Evolutionary conservation across 169 alveolate genomes (phyloP), one percentile per base, ranked within the genome.

Genomic region (Cardiosporidium cionae): DNA sequence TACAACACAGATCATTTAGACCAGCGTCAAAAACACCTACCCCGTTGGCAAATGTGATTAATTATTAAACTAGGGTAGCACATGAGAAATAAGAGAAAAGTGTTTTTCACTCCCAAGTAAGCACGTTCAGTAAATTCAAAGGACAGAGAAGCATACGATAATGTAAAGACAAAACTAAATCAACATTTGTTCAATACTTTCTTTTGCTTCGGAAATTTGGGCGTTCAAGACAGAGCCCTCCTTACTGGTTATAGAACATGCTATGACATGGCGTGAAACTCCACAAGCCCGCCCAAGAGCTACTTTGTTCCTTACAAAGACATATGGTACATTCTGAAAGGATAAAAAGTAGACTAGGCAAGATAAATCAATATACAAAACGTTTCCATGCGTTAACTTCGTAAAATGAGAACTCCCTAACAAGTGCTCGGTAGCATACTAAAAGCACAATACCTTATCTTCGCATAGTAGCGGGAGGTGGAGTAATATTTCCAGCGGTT

Each of bases 221-320:
- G 95, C 85, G 83, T 95, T 93, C 72, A 97, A 86, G 71, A 95
- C 95, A 29, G 98, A 94, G 1, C 98, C 98, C 70, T 94, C 98
- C 70, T 93, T 93, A 69, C 93, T 87, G 65, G 92, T 92, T 75
- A 97, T 93, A 44, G 96, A 91, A 58, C 99, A 96, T 22, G 99
- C 97, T 37, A 97, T 95, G 68, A 97, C 98, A 31, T 98, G 98
- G 80, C 99, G 90, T 6, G 96, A 91, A 4, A 96, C 98, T 0
- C 99, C 99, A 66, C 99, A 96, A 22, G 99, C 99, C 71, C 99
- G 92, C 4, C 99, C 99, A 73, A 97, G 84, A 63, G 97, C 98
- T 68, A 94, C 92, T 86, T 96, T 93, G 65, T 96, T 90, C 80
- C 92, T 90, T 37, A 97, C 98, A 89, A 95, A 97, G 70, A 97